Conservation (phyloP, 1,284 basidiomycete species). For the Inonotus hispidus region DNA sequence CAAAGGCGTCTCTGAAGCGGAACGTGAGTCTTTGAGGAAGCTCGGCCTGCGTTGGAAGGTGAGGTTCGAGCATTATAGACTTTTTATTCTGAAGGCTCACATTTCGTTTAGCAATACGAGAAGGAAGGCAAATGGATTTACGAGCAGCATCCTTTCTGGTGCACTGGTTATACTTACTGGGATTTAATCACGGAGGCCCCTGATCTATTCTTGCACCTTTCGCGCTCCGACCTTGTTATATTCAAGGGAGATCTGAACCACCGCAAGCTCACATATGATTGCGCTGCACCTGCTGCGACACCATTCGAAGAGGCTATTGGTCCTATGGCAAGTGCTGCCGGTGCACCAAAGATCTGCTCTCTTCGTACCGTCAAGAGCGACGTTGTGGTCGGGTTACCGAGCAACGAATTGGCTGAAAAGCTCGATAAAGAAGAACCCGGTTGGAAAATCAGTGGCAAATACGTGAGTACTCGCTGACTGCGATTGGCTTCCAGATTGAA, state of each 20-base stretch:
- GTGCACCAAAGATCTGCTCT: slow-evolving; percentile 84
- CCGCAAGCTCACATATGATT: slow-evolving; percentile 89
- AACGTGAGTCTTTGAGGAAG: slow-evolving; percentile 76
- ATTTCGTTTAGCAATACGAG: slow-evolving; percentile 70
- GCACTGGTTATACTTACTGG: slow-evolving; percentile 94
- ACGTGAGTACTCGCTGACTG: slow-evolving; percentile 48
- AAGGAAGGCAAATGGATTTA: slow-evolving; percentile 93
- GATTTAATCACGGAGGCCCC: slow-evolving; percentile 85
- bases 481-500: neutral
- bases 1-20: slow-evolving; percentile 72
- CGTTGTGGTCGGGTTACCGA: slow-evolving; percentile 65
- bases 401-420: slow-evolving; percentile 60
- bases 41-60: slow-evolving; percentile 92
- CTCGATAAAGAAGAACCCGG: slow-evolving; percentile 87
- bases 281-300: slow-evolving; percentile 86
- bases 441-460: slow-evolving; percentile 98
- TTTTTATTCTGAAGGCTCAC: slow-evolving; percentile 3
- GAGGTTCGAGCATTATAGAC: slow-evolving; percentile 9
- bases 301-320: slow-evolving; percentile 93
- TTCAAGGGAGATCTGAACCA: slow-evolving; percentile 98
- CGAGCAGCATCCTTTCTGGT: slow-evolving; percentile 97
- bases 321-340: slow-evolving; percentile 84
- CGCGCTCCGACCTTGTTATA: slow-evolving; percentile 86
- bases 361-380: slow-evolving; percentile 88
- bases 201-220: slow-evolving; percentile 91